Evolutionary conservation across 306 rosid genomes (phyloP).

Genomic region (Prunus armeniaca): DNA sequence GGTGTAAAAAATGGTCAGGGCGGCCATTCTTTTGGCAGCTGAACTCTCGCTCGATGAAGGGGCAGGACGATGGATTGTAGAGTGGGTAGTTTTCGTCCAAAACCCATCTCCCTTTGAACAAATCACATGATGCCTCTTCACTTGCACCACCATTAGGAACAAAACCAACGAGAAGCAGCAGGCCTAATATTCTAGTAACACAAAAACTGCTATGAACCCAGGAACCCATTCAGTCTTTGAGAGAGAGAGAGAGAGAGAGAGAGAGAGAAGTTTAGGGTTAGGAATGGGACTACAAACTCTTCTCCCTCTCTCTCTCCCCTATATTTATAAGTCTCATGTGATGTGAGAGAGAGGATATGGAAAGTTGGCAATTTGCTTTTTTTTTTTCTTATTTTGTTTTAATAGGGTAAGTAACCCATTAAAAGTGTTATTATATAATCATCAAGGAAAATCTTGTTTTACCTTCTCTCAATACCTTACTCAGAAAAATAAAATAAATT

Average conservation of each 20-base stretch:
- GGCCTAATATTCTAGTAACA: not conserved
- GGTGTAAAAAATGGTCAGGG: slow-evolving; percentile 57
- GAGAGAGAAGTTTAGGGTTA: not conserved
- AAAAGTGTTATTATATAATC: no score
- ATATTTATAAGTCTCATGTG: not conserved
- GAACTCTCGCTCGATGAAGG: slow-evolving; percentile 76
- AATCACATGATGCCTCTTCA: slow-evolving; percentile 37
- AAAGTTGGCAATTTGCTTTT: no score
- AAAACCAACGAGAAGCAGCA: not conserved
- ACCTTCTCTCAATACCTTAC: no score
- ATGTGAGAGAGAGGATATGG: not conserved
- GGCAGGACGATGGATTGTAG: slow-evolving; percentile 50
- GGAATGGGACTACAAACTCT: not conserved
- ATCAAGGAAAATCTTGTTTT: no score
- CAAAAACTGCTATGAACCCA: slow-evolving; percentile 2
- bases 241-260: not conserved
- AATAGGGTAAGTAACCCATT: no score
- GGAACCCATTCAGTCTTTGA: slow-evolving; percentile 17
- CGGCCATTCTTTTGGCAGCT: slow-evolving; percentile 73
- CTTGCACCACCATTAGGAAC: not conserved
- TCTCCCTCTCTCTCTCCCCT: not conserved
- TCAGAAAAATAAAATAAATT: no score
- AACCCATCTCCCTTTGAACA: slow-evolving; percentile 72
- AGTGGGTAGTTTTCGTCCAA: slow-evolving; percentile 58
- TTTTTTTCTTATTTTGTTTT: no score